Evolutionary conservation across 441 rosid genomes (phyloP).

Genomic region (Gossypium trilobum): DNA sequence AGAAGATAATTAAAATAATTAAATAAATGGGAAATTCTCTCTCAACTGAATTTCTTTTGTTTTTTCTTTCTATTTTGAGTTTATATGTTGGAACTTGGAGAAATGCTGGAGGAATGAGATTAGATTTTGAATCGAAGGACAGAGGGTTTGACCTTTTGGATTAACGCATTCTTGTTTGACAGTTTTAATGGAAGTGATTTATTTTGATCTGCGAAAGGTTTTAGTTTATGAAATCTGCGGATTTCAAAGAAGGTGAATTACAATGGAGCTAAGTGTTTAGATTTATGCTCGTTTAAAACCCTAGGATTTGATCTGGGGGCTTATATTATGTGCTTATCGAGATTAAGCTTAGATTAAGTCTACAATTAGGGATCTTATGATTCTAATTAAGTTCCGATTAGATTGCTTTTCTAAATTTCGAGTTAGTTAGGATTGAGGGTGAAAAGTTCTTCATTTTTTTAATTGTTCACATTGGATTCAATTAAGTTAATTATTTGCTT

Average conservation of each 20-base stretch:
- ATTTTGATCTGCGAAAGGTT: constrained; percentile 14
- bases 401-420: neutral
- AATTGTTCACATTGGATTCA: neutral
- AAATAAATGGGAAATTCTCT: neutral
- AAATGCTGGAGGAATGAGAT: constrained; percentile 6
- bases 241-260: neutral
- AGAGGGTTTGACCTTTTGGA: constrained; percentile 12
- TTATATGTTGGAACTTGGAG: constrained; percentile 7
- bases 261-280: neutral
- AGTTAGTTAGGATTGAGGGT: neutral
- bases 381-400: neutral
- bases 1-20: neutral
- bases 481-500: constrained; percentile 8
- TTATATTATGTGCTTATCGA: neutral
- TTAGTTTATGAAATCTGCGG: neutral
- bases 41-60: constrained; percentile 1
- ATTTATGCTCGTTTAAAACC: constrained; percentile 13
- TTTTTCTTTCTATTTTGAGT: neutral
- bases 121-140: constrained; percentile 11
- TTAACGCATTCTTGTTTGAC: constrained; percentile 2
- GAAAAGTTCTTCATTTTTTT: neutral
- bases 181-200: neutral
- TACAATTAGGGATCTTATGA: constrained; percentile 12
- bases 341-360: neutral
- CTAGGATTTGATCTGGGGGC: constrained; percentile 25